A percentile compares a stretch with the other conserved stretches of the same genome.
phyloP scores from a whole-genome alignment of 352 stramenopile species.

The Phytophthora podocarpi region DNA sequence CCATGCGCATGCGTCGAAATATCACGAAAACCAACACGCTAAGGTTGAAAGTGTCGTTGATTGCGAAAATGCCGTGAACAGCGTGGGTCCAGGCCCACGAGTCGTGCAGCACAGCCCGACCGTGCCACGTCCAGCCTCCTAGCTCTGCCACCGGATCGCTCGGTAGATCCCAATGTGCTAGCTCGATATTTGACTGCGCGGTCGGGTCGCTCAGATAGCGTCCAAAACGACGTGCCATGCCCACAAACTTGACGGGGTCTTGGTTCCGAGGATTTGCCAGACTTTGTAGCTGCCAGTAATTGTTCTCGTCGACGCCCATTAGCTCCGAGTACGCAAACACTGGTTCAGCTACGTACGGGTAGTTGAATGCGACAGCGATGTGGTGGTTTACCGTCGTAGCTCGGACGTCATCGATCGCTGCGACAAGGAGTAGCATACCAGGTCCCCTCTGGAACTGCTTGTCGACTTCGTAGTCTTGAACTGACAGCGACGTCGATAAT shows the following conservation, averaged over 20 bases:
- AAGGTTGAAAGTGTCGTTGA: slow-evolving; percentile 24
- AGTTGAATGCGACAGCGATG: slow-evolving; percentile 22
- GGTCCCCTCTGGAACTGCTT: slow-evolving; percentile 20
- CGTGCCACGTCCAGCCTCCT: slow-evolving; percentile 23
- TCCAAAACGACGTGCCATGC: slow-evolving; percentile 25
- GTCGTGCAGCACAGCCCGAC: slow-evolving; percentile 31
- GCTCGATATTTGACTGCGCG: slow-evolving; percentile 42
- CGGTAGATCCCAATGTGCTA: slow-evolving; percentile 21
- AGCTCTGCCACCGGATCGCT: slow-evolving; percentile 19
- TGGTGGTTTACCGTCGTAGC: slow-evolving; percentile 5
- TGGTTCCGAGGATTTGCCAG: neutral
- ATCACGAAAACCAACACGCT: slow-evolving; percentile 28
- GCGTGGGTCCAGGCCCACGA: slow-evolving; percentile 46
- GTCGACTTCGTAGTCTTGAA: slow-evolving; percentile 27
- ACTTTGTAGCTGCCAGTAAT: slow-evolving; percentile 7
- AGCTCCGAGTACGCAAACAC: slow-evolving; percentile 5
- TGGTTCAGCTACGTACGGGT: slow-evolving; percentile 24
- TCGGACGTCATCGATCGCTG: slow-evolving; percentile 23
- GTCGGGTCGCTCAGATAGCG: slow-evolving; percentile 31
- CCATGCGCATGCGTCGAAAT: slow-evolving; percentile 27
- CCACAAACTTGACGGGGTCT: slow-evolving; percentile 13
- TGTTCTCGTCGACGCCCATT: neutral
- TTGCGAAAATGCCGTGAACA: slow-evolving; percentile 30
- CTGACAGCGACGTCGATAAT: slow-evolving; percentile 19
- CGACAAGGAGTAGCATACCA: neutral